A percentile compares a stretch with the other conserved stretches of the same genome.
These are phyloP conservation scores for Dryas octopetala DNA, from an alignment of 306 rosid species.

Conservation along the genomic window DNA sequence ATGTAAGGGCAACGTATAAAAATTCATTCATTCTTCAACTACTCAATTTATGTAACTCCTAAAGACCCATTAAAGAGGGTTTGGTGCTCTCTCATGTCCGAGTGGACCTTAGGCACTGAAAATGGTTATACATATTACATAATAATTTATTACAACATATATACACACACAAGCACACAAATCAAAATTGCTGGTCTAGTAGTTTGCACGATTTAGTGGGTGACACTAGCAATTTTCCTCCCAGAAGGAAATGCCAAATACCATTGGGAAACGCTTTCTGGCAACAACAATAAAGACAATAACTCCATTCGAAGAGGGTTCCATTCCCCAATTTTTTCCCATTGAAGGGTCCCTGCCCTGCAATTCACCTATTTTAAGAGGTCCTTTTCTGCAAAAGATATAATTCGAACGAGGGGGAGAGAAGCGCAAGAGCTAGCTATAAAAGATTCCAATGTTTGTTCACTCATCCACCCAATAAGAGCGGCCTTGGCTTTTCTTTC, in stretches of 20 bases:
- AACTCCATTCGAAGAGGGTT: conserved; percentile 22
- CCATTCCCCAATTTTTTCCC: conserved; percentile 11
- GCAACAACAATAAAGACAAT: conserved; percentile 53
- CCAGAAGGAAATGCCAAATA: conserved; percentile 46
- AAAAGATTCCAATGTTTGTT: conserved; percentile 59
- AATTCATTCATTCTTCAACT: no score
- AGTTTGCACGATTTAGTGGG: conserved; percentile 16
- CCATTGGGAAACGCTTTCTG: conserved; percentile 65
- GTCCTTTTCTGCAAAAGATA: conserved; percentile 35
- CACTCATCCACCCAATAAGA: conserved; percentile 48
- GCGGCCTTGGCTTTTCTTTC: conserved; percentile 71
- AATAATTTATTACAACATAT: neutral
- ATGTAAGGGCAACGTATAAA: no score
- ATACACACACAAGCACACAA: neutral
- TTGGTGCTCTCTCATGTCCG: neutral
- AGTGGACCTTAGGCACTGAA: neutral
- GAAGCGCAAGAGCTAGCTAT: conserved; percentile 35
- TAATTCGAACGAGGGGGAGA: conserved; percentile 1
- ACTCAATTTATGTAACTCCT: no score
- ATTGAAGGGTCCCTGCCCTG: neutral
- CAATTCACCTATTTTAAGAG: neutral
- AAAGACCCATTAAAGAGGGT: neutral
- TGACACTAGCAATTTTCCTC: conserved; percentile 36
- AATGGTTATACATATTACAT: neutral
- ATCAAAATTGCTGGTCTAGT: neutral